A percentile compares a stretch with the other conserved stretches of the same genome.
Conservation (phyloP, 2,329 filamentous ascomycete species). For the Apiospora marii region DNA sequence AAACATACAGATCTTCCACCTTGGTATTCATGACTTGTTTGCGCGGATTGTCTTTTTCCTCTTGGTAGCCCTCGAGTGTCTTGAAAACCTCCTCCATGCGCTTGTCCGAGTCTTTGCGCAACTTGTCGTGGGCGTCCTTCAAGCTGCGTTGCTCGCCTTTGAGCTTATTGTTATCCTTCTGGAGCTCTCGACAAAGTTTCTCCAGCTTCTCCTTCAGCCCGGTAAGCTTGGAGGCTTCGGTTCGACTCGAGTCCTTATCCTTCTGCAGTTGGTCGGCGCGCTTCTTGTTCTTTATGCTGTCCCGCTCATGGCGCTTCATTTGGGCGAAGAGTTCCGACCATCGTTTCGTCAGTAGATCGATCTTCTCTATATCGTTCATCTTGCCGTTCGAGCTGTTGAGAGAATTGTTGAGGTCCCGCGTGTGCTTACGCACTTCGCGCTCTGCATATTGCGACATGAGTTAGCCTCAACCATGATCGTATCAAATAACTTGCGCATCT, state of each 20-base stretch:
- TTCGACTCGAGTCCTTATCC: constrained; percentile 89
- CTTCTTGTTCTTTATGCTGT: constrained; percentile 96
- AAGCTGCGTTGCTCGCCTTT: constrained; percentile 97
- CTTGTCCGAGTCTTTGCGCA: constrained; percentile 83
- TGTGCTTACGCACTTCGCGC: constrained; percentile 55
- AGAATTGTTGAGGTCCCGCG: constrained; percentile 70
- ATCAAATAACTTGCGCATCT: constrained; percentile 8
- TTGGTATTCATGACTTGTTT: constrained; percentile 85
- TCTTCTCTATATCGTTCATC: constrained; percentile 90
- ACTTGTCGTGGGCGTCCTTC: constrained; percentile 84
- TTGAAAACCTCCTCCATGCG: constrained; percentile 81
- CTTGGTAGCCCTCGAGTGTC: constrained; percentile 88
- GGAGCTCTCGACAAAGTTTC: constrained; percentile 92
- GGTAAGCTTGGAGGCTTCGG: constrained; percentile 88
- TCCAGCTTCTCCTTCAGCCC: constrained; percentile 96
- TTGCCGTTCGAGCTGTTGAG: constrained; percentile 87
- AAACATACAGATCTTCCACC: constrained; percentile 82
- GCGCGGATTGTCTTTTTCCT: constrained; percentile 83
- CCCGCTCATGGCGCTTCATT: constrained; percentile 94
- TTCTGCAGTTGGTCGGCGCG: constrained; percentile 93
- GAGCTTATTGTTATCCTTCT: constrained; percentile 97
- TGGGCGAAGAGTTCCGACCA: constrained; percentile 91
- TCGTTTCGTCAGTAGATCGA: constrained; percentile 88
- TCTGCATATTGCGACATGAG: constrained; percentile 3
- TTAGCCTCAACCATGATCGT: neutral